These are phyloP conservation scores for Dipteronia dyeriana DNA, from an alignment of 345 rosid species.

Conservation along the genomic window DNA sequence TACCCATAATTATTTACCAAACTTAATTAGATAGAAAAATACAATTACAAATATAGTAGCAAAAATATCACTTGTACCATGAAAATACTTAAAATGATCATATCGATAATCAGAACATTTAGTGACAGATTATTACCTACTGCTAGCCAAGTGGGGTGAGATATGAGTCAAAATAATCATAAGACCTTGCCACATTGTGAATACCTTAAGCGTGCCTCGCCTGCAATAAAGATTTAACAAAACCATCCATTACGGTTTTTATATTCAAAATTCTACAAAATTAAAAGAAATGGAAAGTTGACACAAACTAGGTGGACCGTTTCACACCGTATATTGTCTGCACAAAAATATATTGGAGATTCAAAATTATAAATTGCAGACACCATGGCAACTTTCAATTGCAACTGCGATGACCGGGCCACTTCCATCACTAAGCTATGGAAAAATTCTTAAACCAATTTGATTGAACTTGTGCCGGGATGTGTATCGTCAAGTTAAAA, in stretches of 20 bases:
- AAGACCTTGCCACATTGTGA: slow-evolving; percentile 86
- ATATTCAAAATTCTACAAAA: not conserved
- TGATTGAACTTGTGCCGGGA: too few species aligned
- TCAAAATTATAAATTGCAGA: slow-evolving; percentile 9
- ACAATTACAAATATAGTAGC: not conserved
- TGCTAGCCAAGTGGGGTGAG: slow-evolving; percentile 89
- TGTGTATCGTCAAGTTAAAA: too few species aligned
- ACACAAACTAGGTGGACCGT: slow-evolving; percentile 73
- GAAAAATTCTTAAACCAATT: too few species aligned
- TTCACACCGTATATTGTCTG: slow-evolving; percentile 50
- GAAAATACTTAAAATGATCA: not conserved
- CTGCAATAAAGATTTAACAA: slow-evolving; percentile 31
- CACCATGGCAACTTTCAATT: not conserved
- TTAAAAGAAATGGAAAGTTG: not conserved
- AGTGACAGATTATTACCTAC: slow-evolving; percentile 44
- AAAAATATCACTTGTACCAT: not conserved
- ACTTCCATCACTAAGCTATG: too few species aligned
- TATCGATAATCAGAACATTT: not conserved
- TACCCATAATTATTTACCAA: too few species aligned
- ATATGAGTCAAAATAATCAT: slow-evolving; percentile 66
- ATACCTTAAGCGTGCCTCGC: slow-evolving; percentile 91
- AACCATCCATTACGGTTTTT: slow-evolving; percentile 1
- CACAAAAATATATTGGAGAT: slow-evolving; percentile 7
- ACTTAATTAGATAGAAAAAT: too few species aligned
- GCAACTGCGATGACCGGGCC: too few species aligned